phyloP scores from a whole-genome alignment of 352 stramenopile species.

The Pythium biforme region DNA sequence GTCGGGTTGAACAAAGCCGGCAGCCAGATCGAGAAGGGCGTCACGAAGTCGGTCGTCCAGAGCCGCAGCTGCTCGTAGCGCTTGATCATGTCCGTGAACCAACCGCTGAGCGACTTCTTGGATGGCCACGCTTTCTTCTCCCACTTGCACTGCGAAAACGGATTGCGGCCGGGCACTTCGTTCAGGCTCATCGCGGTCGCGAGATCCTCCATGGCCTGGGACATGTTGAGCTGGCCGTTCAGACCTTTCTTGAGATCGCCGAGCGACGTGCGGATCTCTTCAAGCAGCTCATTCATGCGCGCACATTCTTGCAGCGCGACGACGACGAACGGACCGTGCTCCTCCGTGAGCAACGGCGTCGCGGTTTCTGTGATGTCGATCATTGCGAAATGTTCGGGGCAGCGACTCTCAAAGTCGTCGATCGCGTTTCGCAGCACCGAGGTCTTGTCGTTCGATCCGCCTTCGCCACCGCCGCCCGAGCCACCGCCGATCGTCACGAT shows the following conservation, averaged over 20 bases:
- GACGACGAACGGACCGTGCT: slow-evolving; percentile 92
- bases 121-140: slow-evolving; percentile 95
- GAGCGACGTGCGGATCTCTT: slow-evolving; percentile 90
- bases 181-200: slow-evolving; percentile 91
- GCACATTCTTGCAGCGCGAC: slow-evolving; percentile 94
- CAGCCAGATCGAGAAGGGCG: slow-evolving; percentile 94
- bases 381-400: slow-evolving; percentile 93
- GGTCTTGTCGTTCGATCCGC: slow-evolving; percentile 67
- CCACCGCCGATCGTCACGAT: slow-evolving; percentile 91
- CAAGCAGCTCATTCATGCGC: slow-evolving; percentile 93
- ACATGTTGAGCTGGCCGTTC: slow-evolving; percentile 96
- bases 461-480: slow-evolving; percentile 51
- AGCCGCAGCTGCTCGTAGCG: slow-evolving; percentile 86
- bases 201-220: slow-evolving; percentile 93
- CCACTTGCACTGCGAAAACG: slow-evolving; percentile 95
- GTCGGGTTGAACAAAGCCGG: slow-evolving; percentile 95
- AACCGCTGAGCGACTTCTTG: slow-evolving; percentile 91
- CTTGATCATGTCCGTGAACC: slow-evolving; percentile 93
- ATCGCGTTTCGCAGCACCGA: slow-evolving; percentile 83
- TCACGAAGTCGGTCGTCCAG: slow-evolving; percentile 92
- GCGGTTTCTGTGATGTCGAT: slow-evolving; percentile 88
- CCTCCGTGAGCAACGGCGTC: slow-evolving; percentile 83
- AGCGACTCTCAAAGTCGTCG: slow-evolving; percentile 87
- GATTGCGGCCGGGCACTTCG: slow-evolving; percentile 93
- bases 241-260: slow-evolving; percentile 95